These are phyloP conservation scores for Pichia inconspicua DNA, from an alignment of 1,139 yeast genomes.

Conservation along the genomic window DNA sequence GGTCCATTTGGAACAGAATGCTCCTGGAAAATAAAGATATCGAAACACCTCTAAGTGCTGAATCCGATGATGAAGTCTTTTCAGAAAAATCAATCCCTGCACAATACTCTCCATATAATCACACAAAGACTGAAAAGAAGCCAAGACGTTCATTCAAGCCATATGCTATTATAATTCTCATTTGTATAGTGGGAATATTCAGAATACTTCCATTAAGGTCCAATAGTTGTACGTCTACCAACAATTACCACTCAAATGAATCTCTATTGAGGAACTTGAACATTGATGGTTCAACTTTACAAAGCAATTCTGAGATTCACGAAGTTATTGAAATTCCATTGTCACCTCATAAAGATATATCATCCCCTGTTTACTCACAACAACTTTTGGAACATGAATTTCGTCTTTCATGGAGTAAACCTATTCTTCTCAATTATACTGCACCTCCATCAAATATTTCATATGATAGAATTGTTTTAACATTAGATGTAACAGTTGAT, in stretches of 20 bases:
- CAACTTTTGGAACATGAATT: slow-evolving; percentile 40
- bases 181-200: too few relatives aligned
- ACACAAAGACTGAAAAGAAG: not conserved
- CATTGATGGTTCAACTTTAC: not conserved
- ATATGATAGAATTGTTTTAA: slow-evolving; percentile 56
- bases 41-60: not conserved
- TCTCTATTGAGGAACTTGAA: not conserved
- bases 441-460: slow-evolving; percentile 27
- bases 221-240: not conserved
- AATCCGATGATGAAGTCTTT: not conserved
- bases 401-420: slow-evolving; percentile 54
- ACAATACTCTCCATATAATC: not conserved
- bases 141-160: not conserved
- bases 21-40: too few relatives aligned
- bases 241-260: not conserved
- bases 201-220: too few relatives aligned
- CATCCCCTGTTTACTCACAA: slow-evolving; percentile 38
- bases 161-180: not conserved
- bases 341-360: slow-evolving; percentile 22
- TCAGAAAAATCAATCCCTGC: not conserved
- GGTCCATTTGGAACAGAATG: slow-evolving; percentile 28
- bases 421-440: slow-evolving; percentile 34
- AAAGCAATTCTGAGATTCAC: slow-evolving; percentile 5
- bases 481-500: slow-evolving; percentile 48
- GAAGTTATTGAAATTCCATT: slow-evolving; percentile 27